Conservation (phyloP, 2,329 filamentous ascomycete species). For the Zymoseptoria crescenta region DNA sequence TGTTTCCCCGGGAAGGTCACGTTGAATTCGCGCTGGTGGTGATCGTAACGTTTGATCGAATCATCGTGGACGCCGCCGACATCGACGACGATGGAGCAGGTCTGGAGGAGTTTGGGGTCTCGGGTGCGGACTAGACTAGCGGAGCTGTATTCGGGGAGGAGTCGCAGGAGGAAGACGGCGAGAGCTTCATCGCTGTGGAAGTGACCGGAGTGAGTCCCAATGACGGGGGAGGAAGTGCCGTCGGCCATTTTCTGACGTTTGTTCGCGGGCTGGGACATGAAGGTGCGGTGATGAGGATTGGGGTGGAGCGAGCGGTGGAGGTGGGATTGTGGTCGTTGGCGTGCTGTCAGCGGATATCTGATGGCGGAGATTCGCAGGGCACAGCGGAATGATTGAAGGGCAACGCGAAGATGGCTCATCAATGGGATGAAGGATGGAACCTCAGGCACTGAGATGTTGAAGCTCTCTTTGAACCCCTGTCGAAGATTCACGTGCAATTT, state of each 20-base stretch:
- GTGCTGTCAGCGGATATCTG: background rate
- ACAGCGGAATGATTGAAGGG: background rate
- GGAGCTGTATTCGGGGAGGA: constrained; percentile 70
- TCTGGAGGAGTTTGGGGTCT: constrained; percentile 67
- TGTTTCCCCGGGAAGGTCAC: constrained; percentile 73
- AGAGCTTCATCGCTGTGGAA: constrained; percentile 99
- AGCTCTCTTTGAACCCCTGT: background rate
- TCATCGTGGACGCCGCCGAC: constrained; percentile 93
- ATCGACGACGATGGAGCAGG: constrained; percentile 92
- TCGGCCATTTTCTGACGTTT: constrained; percentile 77
- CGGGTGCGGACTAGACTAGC: constrained; percentile 77
- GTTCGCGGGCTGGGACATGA: constrained; percentile 34
- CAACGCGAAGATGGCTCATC: background rate
- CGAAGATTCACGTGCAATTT: background rate
- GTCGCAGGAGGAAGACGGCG: constrained; percentile 89
- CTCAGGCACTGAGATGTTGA: background rate
- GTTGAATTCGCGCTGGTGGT: constrained; percentile 88
- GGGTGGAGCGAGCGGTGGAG: constrained; percentile 5
- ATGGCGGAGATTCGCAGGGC: background rate
- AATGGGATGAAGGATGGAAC: background rate
- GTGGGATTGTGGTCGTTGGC: background rate
- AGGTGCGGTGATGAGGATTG: constrained; percentile 8
- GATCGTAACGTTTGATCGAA: constrained; percentile 72
- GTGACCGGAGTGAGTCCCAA: constrained; percentile 95
- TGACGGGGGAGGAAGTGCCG: constrained; percentile 38